Conservation (phyloP, 1,139 yeast genomes). For the Diutina neorugosa region DNA sequence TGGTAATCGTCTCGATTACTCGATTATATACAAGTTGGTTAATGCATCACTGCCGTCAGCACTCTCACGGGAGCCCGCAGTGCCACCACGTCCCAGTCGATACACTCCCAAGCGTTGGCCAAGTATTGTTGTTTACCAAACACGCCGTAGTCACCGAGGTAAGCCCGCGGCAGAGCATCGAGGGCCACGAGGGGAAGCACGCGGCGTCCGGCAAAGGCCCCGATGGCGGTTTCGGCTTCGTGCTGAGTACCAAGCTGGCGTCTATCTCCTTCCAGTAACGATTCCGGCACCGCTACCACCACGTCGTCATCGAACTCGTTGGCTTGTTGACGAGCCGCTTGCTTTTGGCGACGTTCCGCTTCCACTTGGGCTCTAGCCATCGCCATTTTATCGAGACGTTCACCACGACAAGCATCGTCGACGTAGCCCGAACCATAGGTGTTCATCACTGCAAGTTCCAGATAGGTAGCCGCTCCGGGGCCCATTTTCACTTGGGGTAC, state of each 20-base stretch:
- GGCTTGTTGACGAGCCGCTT: conserved; percentile 7
- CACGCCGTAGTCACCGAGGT: conserved; percentile 62
- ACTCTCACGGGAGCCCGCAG: background rate
- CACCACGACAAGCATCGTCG: conserved; percentile 39
- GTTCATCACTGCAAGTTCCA: conserved; percentile 48
- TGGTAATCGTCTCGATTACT: too few species aligned
- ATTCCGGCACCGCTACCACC: conserved; percentile 8
- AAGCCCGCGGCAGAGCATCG: conserved; percentile 60
- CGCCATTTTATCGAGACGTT: conserved; percentile 31
- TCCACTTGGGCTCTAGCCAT: conserved; percentile 22
- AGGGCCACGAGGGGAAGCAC: conserved; percentile 56
- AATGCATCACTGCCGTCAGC: background rate
- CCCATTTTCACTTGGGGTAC: conserved; percentile 30
- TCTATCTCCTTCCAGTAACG: conserved; percentile 8
- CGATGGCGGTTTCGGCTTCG: conserved; percentile 29
- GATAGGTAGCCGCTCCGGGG: conserved; percentile 20
- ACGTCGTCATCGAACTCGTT: conserved; percentile 7
- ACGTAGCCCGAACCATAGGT: conserved; percentile 71
- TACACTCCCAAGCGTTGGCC: conserved; percentile 59
- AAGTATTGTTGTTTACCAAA: conserved; percentile 58
- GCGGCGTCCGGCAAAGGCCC: conserved; percentile 23
- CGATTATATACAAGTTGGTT: background rate
- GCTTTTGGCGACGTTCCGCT: conserved; percentile 13
- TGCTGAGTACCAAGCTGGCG: conserved; percentile 26
- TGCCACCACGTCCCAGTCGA: conserved; percentile 56